Base-by-base conservation (phyloP, 2,329 filamentous ascomycete species). In the Cadophora sp. region DNA sequence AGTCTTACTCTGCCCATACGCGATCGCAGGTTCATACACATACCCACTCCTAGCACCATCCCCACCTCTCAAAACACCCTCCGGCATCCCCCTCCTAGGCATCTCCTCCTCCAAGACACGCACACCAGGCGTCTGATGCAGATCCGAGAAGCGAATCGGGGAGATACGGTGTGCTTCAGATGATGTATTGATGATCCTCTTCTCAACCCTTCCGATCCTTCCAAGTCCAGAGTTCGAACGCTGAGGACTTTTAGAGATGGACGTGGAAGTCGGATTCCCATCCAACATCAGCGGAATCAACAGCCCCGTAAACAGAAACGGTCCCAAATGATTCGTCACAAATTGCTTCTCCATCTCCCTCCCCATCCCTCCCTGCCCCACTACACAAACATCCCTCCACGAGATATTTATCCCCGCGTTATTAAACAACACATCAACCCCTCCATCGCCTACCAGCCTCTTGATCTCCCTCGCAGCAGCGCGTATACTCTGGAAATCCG, bases 1-100 rank as follows among this genome's bases (percentile, higher is more conserved):
- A 14, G 82, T 79, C 73, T 83, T 83, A 72, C 77, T 79, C 74
- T 82, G 80, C 16, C 79, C 81, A 74, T 83, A 83, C 30, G 79
- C 78, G 53, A 72, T 47, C n/a, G 36, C 24, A 1, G 63, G 55
- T 39, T 72, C 71, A 60, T 71, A 4, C 63, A 39, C 36, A 39
- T 39, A 39, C 36, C 8, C 36, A 9, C 11, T 8, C 4, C 36
- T 13, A 39, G 6, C 36, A 4, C 68, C 33, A 43, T 48, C 14
- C 59, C 55, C 33, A 70, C 33, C 9, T 59, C 67, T 39, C 64
- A 14, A 72, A 33, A 16, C 69, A 62, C 66, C 75, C 76, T 36
- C 64, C 33, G 4, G 79, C 78, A 70, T 76, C 75, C 62, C 79
- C 77, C 5, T 60, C 69, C 59, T 70, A 64, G 0, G 78, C 75